A percentile compares a stretch with the other conserved stretches of the same genome.
Conservation (phyloP, 805 yeast species). For the Cyberlindnera subsufficiens region DNA sequence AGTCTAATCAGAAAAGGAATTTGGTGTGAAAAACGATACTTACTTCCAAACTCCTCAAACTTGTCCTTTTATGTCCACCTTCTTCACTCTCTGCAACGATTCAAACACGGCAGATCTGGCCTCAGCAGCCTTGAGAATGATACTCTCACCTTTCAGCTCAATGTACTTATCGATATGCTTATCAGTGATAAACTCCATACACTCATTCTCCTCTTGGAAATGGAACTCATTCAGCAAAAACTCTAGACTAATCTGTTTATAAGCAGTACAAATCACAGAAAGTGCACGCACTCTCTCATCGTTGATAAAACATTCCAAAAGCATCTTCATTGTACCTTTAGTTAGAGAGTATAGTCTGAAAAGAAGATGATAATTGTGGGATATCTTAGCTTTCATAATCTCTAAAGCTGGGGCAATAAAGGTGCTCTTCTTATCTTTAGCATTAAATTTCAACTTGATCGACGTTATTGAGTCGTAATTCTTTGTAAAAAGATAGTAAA, state of each 20-base stretch:
- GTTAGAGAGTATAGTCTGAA: constrained; percentile 38
- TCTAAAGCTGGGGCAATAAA: constrained; percentile 22
- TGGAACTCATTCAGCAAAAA: constrained; percentile 34
- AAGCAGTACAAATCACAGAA: constrained; percentile 49
- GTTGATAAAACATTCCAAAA: constrained; percentile 48
- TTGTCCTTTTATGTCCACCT: constrained; percentile 90
- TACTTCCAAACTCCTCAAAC: constrained; percentile 26
- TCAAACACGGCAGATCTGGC: constrained; percentile 30
- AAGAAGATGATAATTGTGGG: constrained; percentile 48
- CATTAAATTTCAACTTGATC: constrained; percentile 38
- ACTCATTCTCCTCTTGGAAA: constrained; percentile 34
- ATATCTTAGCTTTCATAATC: constrained; percentile 26
- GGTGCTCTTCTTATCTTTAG: constrained; percentile 17
- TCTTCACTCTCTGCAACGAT: constrained; percentile 37
- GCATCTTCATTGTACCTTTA: constrained; percentile 35
- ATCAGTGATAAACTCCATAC: constrained; percentile 36
- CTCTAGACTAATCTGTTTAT: constrained; percentile 38
- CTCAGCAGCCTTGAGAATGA: constrained; percentile 30
- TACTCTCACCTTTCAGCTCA: constrained; percentile 27
- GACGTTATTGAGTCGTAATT: constrained; percentile 35
- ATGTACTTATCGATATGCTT: constrained; percentile 32
- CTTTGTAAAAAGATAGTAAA: constrained; percentile 70
- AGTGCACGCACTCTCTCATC: constrained; percentile 56
- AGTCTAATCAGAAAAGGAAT: too few relatives aligned
- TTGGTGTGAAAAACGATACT: neutral